These are phyloP conservation scores for Cytauxzoon felis DNA, from an alignment of 169 alveolate genomes.

Conservation along the genomic window DNA sequence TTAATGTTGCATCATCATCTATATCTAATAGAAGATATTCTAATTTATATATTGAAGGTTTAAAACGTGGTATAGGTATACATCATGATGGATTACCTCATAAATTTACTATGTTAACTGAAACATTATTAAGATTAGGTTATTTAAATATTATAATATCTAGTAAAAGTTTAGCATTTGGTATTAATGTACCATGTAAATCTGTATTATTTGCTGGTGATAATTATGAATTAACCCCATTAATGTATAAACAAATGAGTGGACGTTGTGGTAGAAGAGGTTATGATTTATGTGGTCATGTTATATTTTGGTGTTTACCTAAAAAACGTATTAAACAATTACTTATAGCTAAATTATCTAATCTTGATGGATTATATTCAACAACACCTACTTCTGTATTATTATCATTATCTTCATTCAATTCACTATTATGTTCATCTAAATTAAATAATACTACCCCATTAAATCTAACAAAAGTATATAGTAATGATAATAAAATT, in stretches of 20 bases:
- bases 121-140: slow-evolving; percentile 81
- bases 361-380: slow-evolving; percentile 63
- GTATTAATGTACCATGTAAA: slow-evolving; percentile 89
- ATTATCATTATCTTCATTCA: slow-evolving; percentile 37
- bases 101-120: slow-evolving; percentile 76
- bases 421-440: slow-evolving; percentile 18
- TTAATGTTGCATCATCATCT: slow-evolving; percentile 66
- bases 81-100: slow-evolving; percentile 85
- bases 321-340: slow-evolving; percentile 74
- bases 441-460: slow-evolving; percentile 15
- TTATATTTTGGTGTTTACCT: slow-evolving; percentile 85
- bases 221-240: slow-evolving; percentile 78
- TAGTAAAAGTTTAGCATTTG: slow-evolving; percentile 85
- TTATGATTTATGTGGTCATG: slow-evolving; percentile 86
- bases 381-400: slow-evolving; percentile 40
- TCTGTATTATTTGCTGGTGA: slow-evolving; percentile 83
- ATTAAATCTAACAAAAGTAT: neutral
- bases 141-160: slow-evolving; percentile 80
- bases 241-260: slow-evolving; percentile 86
- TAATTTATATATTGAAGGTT: slow-evolving; percentile 72
- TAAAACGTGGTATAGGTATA: slow-evolving; percentile 87
- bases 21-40: slow-evolving; percentile 66
- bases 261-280: slow-evolving; percentile 93
- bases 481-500: slow-evolving; percentile 14
- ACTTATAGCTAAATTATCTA: slow-evolving; percentile 74